These are phyloP conservation scores for Wakefieldia striispora DNA, from an alignment of 768 basidiomycete genomes.

Conservation along the genomic window DNA sequence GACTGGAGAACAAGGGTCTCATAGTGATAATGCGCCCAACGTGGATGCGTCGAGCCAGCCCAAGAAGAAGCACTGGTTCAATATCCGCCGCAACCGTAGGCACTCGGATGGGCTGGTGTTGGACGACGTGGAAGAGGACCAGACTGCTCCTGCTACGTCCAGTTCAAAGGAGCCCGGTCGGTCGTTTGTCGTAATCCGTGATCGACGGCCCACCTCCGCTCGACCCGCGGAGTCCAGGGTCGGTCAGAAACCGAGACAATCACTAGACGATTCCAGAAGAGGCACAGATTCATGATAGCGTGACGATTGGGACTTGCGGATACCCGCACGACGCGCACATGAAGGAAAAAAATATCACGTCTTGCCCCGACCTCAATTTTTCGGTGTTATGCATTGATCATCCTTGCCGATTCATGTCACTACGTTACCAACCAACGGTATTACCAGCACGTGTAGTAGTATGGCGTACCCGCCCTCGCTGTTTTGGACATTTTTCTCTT, in stretches of 20 bases:
- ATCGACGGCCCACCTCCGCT: conserved; percentile 41
- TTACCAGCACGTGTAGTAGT: conserved; percentile 27
- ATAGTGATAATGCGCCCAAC: conserved; percentile 26
- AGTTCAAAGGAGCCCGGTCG: conserved; percentile 40
- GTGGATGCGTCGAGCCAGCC: conserved; percentile 43
- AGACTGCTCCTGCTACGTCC: conserved; percentile 29
- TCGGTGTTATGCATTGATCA: conserved; percentile 19
- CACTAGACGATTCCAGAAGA: conserved; percentile 30
- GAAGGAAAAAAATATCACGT: not conserved
- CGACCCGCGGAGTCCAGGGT: conserved; percentile 20
- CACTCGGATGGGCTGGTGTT: conserved; percentile 53
- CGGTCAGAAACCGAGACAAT: conserved; percentile 26
- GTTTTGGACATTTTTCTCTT: conserved; percentile 15
- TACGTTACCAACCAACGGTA: conserved; percentile 25
- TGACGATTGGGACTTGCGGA: conserved; percentile 8
- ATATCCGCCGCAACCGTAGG: conserved; percentile 54
- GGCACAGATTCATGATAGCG: conserved; percentile 26
- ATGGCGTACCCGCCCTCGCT: conserved; percentile 15
- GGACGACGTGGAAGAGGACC: conserved; percentile 23
- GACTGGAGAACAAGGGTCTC: conserved; percentile 13
- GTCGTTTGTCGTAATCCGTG: conserved; percentile 73
- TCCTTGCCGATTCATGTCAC: conserved; percentile 8
- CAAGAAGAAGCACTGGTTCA: conserved; percentile 73
- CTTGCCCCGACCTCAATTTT: conserved; percentile 2
- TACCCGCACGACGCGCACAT: conserved; percentile 16